phyloP scores from a whole-genome alignment of 2,329 filamentous ascomycete genomes.

The Escovopsis sp. region DNA sequence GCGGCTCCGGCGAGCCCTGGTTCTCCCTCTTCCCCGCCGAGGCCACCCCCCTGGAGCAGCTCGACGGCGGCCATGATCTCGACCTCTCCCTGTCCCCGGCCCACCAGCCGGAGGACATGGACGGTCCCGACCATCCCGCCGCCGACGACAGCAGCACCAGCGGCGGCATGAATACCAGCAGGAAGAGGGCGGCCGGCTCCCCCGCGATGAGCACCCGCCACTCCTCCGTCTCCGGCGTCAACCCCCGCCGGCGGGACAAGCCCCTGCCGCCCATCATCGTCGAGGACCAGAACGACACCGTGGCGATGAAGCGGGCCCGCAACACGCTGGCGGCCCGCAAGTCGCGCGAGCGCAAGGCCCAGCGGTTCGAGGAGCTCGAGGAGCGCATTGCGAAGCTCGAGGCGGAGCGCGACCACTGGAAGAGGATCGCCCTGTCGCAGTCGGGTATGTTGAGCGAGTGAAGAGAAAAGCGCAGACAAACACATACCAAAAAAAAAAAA shows the following conservation, averaged over 20 bases:
- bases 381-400: slow-evolving; percentile 54
- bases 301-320: slow-evolving; percentile 84
- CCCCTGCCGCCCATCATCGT: slow-evolving; percentile 64
- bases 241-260: slow-evolving; percentile 62
- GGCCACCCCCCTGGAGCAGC: slow-evolving; percentile 11
- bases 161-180: no score
- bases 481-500: no score
- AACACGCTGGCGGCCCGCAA: slow-evolving; percentile 91
- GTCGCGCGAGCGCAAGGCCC: slow-evolving; percentile 73
- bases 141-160: slow-evolving; percentile 19
- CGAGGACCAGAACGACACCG: slow-evolving; percentile 54
- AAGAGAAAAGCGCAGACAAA: slow-evolving; percentile 2
- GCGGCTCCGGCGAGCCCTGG: slow-evolving; percentile 43
- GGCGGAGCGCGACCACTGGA: slow-evolving; percentile 51
- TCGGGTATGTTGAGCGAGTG: slow-evolving; percentile 10
- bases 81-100: slow-evolving; percentile 30
- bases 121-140: slow-evolving; percentile 27
- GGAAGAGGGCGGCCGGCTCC: slow-evolving; percentile 33
- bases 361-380: slow-evolving; percentile 61
- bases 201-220: slow-evolving; percentile 36
- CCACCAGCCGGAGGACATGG: slow-evolving; percentile 31
- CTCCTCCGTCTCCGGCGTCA: slow-evolving; percentile 55
- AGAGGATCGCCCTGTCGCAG: slow-evolving; percentile 34
- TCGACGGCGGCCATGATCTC: slow-evolving; percentile 19
- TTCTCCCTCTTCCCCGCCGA: slow-evolving; percentile 56